Evolutionary conservation across 1,284 basidiomycete species (phyloP), one percentile per base, ranked within the genome.

Genomic region (Pisolithus thermaeus): DNA sequence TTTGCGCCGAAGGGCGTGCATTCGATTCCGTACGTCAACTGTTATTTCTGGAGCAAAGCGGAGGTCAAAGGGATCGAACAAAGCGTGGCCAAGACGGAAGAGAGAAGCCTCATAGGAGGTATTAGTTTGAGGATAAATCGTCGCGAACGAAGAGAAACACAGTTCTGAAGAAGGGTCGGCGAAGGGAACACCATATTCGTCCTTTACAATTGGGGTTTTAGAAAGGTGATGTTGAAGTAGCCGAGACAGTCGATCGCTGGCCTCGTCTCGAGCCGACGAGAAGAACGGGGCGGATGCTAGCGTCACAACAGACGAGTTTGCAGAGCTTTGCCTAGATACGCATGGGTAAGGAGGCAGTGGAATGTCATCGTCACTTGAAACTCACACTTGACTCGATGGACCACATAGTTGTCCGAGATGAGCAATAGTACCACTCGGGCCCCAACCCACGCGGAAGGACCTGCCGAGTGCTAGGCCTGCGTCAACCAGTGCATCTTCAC

Each of bases 381-480:
- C 81, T 59, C 63, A 84, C 81, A 69, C 59, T 52, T 71, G 67
- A 52, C 71, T 70, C 6, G 59, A 69, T 7, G 83, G 81, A 2
- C 77, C 76, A 64, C 84, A 86, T 42, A 94, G 68, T 52, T 76
- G 75, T 23, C 90, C 92, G 20, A 89, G 70, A 70, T 95, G 88
- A 25, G 86, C 84, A 16, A 97, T 66, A 43, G 74, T 76, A 1
- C 91, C 92, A 44, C 81, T 79, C 0, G 90, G 87, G 14, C 94
- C 92, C 92, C 93, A 98, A 2, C 91, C 86, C 5, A 89, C 90
- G 46, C 94, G 80, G 70, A 95, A 97, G 22, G 91, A 92, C 27
- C 93, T 81, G 16, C 93, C 94, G 51, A 95, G 73, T 4, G 88
- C 78, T 41, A 98, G 72, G 1, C 92, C 93, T 7, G 91, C 85